These are phyloP conservation scores for Penicillium nucicola DNA, from an alignment of 495 filamentous ascomycete species.

Conservation along the genomic window DNA sequence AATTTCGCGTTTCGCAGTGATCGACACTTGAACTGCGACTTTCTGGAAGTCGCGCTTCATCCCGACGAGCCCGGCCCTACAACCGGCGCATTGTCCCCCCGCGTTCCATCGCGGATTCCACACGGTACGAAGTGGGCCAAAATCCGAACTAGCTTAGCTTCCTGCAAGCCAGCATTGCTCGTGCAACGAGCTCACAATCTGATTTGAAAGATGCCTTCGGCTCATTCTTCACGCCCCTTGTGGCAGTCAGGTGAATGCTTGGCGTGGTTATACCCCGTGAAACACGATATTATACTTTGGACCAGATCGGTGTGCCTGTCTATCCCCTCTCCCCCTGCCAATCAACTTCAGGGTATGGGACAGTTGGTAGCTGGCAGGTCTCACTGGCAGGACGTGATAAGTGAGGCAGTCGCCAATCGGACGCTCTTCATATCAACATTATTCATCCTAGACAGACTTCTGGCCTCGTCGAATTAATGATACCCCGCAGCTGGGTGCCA, in stretches of 20 bases:
- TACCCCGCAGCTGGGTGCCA: constrained; percentile 1
- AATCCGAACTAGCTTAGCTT: background rate
- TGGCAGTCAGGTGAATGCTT: constrained; percentile 1
- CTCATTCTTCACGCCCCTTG: background rate
- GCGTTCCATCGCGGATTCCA: background rate
- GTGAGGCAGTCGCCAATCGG: background rate
- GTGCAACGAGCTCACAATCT: background rate
- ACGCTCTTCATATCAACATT: background rate
- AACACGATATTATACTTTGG: background rate
- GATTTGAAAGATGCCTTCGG: background rate
- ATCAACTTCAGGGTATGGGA: background rate
- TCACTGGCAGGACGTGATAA: background rate
- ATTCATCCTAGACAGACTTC: background rate
- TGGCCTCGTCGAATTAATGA: background rate
- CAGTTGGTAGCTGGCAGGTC: background rate
- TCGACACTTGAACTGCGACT: background rate
- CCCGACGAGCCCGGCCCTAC: background rate
- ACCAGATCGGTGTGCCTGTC: background rate
- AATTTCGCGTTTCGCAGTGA: background rate
- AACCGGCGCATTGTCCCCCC: background rate
- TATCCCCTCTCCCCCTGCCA: background rate
- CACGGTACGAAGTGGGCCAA: background rate
- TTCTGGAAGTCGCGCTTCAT: background rate
- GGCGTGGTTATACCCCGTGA: background rate
- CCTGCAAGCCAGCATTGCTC: background rate